Evolutionary conservation across 1,284 basidiomycete species (phyloP).

Genomic region (Wolfiporia cocos): DNA sequence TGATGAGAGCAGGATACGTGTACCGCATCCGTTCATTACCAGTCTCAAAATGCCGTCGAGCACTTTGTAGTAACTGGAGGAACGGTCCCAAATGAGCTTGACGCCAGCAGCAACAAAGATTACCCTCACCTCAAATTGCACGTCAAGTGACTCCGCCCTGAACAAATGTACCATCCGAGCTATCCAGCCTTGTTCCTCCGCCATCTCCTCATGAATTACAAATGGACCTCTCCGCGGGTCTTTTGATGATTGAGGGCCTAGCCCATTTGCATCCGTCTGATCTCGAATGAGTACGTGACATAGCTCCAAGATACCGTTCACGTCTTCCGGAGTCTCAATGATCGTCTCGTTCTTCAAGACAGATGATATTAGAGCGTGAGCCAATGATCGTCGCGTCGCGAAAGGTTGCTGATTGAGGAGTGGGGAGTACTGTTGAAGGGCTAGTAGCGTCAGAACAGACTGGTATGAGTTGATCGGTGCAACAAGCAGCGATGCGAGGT

Average conservation of each 20-base stretch:
- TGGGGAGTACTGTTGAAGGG: slow-evolving; percentile 82
- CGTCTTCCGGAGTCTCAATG: slow-evolving; percentile 87
- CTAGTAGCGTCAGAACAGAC: slow-evolving; percentile 89
- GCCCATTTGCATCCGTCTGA: slow-evolving; percentile 60
- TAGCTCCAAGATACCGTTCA: slow-evolving; percentile 85
- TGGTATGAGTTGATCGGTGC: slow-evolving; percentile 93
- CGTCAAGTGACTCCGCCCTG: slow-evolving; percentile 74
- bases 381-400: slow-evolving; percentile 82
- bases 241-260: slow-evolving; percentile 32
- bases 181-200: slow-evolving; percentile 96
- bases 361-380: slow-evolving; percentile 87
- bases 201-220: slow-evolving; percentile 79
- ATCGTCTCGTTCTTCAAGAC: slow-evolving; percentile 93
- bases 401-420: slow-evolving; percentile 83
- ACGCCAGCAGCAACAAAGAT: background rate
- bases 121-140: slow-evolving; percentile 77
- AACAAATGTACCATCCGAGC: slow-evolving; percentile 95
- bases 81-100: background rate
- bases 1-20: slow-evolving; percentile 92
- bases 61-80: slow-evolving; percentile 77
- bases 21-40: slow-evolving; percentile 93
- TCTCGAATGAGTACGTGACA: slow-evolving; percentile 90
- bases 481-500: slow-evolving; percentile 84
- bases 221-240: slow-evolving; percentile 53
- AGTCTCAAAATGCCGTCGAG: slow-evolving; percentile 79